These are phyloP conservation scores for Daldinia caldariorum DNA, from an alignment of 495 filamentous ascomycete genomes.

Conservation along the genomic window DNA sequence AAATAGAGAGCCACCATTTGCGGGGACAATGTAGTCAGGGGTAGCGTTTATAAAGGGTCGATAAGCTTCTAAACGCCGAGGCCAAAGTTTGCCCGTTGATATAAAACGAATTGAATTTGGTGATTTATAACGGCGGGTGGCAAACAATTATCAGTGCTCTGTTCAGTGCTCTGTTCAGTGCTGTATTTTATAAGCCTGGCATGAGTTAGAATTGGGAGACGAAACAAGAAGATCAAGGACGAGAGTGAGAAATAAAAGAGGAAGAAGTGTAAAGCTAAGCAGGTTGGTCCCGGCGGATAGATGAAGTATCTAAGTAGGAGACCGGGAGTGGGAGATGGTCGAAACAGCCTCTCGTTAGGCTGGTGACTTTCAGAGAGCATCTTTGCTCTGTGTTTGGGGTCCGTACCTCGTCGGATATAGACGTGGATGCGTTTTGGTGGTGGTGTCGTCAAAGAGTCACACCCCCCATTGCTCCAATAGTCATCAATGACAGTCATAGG, in stretches of 20 bases:
- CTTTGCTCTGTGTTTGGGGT: conserved; percentile 35
- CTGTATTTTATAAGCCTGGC: background rate
- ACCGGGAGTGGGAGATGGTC: conserved; percentile 12
- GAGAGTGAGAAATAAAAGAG: conserved; percentile 10
- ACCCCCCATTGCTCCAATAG: conserved; percentile 43
- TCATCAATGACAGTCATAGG: conserved; percentile 47
- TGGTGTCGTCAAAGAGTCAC: conserved; percentile 49
- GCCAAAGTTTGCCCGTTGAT: conserved; percentile 12
- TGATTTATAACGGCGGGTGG: conserved; percentile 24
- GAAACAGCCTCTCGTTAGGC: conserved; percentile 22
- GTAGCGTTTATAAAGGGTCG: conserved; percentile 9
- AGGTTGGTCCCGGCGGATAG: conserved; percentile 14
- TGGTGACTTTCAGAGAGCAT: conserved; percentile 36
- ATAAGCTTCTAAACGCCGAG: conserved; percentile 25
- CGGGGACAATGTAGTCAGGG: conserved; percentile 14
- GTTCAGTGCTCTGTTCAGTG: background rate
- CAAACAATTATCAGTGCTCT: background rate
- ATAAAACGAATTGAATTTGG: conserved; percentile 12
- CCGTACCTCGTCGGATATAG: conserved; percentile 45
- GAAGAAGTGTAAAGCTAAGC: conserved; percentile 10
- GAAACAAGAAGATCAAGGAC: background rate
- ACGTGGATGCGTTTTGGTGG: conserved; percentile 50
- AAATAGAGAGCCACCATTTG: conserved; percentile 34
- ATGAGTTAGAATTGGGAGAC: background rate
- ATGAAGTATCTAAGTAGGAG: conserved; percentile 10